Percentiles rank a stretch among this genome's conserved stretches.
Conservation (phyloP, 2,329 filamentous ascomycete species). For the Blastomyces percursus region DNA sequence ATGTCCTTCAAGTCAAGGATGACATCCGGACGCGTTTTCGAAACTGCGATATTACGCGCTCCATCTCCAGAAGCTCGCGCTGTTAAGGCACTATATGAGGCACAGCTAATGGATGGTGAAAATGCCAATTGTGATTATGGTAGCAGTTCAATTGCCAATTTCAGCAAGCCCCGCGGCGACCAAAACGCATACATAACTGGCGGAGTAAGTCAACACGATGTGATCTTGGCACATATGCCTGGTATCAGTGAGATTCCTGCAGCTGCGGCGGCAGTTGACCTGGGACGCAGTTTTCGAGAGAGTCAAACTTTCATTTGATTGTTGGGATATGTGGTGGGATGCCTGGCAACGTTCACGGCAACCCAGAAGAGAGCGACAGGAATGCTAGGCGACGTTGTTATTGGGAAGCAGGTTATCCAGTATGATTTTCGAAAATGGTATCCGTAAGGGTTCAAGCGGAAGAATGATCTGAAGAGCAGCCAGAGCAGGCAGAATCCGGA, state of each 20-base stretch:
- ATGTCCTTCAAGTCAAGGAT: background rate
- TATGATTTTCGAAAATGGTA: background rate
- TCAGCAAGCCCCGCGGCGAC: background rate
- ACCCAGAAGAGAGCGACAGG: background rate
- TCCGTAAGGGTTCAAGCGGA: background rate
- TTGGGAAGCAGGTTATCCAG: background rate
- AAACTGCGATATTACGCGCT: background rate
- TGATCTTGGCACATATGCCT: background rate
- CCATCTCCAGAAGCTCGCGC: background rate
- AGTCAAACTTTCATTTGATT: background rate
- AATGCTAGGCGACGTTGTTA: background rate
- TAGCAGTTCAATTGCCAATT: background rate
- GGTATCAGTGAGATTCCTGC: background rate
- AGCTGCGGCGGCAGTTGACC: background rate
- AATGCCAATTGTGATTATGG: background rate
- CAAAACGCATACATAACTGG: background rate
- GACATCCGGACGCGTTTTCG: background rate
- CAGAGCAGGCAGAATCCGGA: background rate
- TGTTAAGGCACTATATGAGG: background rate
- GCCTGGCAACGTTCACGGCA: background rate
- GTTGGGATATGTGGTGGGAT: background rate
- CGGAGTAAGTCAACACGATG: background rate
- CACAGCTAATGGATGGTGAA: background rate
- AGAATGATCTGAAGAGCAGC: background rate
- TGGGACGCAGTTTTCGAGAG: background rate